Base-by-base conservation (phyloP, 495 filamentous ascomycete species). In the Amphirosellinia nigrospora region DNA sequence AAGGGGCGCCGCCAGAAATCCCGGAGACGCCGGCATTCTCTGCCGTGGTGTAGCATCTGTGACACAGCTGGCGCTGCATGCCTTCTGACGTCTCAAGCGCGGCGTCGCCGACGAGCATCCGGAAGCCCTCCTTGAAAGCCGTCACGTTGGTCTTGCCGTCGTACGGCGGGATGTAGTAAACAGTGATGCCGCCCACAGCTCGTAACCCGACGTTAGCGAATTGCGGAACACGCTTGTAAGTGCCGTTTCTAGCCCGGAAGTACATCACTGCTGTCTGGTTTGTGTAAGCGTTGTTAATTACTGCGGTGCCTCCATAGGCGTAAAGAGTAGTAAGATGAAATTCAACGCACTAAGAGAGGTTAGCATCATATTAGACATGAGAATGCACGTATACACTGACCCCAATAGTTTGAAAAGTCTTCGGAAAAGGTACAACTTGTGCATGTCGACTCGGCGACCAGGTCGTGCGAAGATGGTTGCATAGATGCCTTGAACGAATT, bases 371-470 rank as follows among this genome's bases (percentile, higher is more conserved):
- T 13, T 4, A 21, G 5, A 36, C 16, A 41, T 21, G 58, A 2
- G 4, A 39, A 23, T 11, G n/a, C 10, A 21, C 28, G 26, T 58
- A 6, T 15, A 61, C 34, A 61, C 58, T 15, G 4, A 61, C 58
- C 58, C 81, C 81, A 83, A 72, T 83, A 83, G 76, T 83, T 83
- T 21, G 79, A 81, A 36, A 81, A 79, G 68, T 81, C 79, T 38
- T 81, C 79, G 21, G 74, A 71, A 62, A 78, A 81, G 15, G 76
- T 79, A 66, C 79, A 81, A 4, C 70, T 77, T 0, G 79, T 81
- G 71, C 79, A 81, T 21, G 74, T 74, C 2, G 79, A 81, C 55
- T 78, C 67, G 56, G 69, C 66, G 32, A 74, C 76, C 3, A 75
- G 78, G 66, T 81, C 78, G 70, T 75, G 71, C 7, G 61, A 62